Conservation (phyloP, 139 green algal genomes). For the Nannochloris sp. region DNA sequence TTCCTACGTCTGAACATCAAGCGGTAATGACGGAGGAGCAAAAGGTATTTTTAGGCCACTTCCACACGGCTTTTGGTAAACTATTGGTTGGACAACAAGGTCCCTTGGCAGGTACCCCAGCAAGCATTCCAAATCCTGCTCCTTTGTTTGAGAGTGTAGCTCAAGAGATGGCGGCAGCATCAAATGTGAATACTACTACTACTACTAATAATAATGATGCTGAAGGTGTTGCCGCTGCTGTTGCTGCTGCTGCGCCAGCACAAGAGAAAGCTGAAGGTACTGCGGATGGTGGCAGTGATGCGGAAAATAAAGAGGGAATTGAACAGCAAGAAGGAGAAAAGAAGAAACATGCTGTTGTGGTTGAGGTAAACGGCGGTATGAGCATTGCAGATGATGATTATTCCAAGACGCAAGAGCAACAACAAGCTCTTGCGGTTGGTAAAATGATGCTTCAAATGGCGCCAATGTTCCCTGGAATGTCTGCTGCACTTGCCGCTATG, state of each 20-base stretch:
- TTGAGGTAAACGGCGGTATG: background rate
- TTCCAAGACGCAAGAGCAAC: background rate
- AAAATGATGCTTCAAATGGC: slow-evolving; percentile 27
- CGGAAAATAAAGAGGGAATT: background rate
- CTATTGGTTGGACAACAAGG: background rate
- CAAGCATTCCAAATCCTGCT: background rate
- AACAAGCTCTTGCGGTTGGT: slow-evolving; percentile 13
- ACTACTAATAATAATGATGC: background rate
- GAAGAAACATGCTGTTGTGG: background rate
- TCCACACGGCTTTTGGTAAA: slow-evolving; percentile 17
- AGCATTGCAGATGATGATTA: background rate
- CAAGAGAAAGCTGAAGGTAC: background rate
- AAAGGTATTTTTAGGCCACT: slow-evolving; percentile 18
- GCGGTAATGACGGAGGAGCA: slow-evolving; percentile 11
- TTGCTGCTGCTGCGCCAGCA: background rate
- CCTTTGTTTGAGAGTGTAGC: background rate
- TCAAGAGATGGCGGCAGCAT: background rate
- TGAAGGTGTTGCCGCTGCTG: background rate
- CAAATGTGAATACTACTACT: background rate
- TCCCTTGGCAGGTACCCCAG: background rate
- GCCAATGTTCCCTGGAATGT: slow-evolving; percentile 20
- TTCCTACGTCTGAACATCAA: slow-evolving; percentile 3
- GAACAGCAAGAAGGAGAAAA: background rate
- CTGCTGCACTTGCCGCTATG: slow-evolving; percentile 16
- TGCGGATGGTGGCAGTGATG: background rate